A percentile compares a stretch with the other conserved stretches of the same genome.
Conservation (phyloP, 176 grass and related monocot species). For the Thinopyrum elongatum region DNA sequence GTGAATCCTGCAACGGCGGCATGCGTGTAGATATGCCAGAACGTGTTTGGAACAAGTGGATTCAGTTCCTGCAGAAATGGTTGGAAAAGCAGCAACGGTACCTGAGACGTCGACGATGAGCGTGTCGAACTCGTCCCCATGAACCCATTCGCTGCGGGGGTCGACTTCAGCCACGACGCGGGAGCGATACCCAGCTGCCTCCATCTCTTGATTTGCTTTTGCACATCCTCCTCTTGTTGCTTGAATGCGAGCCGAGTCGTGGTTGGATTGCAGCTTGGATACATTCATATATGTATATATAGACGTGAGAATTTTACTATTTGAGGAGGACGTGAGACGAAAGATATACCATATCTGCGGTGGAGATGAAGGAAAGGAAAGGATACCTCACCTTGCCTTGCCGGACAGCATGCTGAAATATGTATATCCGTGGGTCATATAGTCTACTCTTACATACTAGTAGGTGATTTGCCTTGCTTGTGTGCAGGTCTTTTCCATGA, state of each 20-base stretch:
- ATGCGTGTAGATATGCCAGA: not conserved
- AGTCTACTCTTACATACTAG: not conserved
- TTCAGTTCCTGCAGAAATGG: not conserved
- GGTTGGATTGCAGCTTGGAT: not conserved
- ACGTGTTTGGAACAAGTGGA: not conserved
- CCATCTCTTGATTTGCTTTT: conserved; percentile 36
- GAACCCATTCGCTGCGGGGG: conserved; percentile 55
- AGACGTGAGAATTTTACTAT: not conserved
- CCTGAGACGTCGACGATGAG: conserved; percentile 54
- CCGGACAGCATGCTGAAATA: not conserved
- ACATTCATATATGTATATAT: conserved; percentile 17
- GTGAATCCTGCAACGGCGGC: conserved; percentile 48
- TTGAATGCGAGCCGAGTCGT: not conserved
- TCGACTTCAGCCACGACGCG: conserved; percentile 40
- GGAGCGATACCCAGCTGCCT: not conserved
- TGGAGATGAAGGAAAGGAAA: conserved; percentile 21
- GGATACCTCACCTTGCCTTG: conserved; percentile 23
- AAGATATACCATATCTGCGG: conserved; percentile 1
- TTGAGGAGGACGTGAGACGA: conserved; percentile 14
- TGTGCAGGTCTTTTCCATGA: not conserved
- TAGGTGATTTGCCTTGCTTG: not conserved
- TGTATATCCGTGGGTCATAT: not conserved
- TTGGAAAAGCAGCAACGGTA: not conserved
- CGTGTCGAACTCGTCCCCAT: conserved; percentile 39
- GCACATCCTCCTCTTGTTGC: not conserved